Conservation (phyloP, 371 early-diverging fungal genomes). For the Rhizopus microsporus region DNA sequence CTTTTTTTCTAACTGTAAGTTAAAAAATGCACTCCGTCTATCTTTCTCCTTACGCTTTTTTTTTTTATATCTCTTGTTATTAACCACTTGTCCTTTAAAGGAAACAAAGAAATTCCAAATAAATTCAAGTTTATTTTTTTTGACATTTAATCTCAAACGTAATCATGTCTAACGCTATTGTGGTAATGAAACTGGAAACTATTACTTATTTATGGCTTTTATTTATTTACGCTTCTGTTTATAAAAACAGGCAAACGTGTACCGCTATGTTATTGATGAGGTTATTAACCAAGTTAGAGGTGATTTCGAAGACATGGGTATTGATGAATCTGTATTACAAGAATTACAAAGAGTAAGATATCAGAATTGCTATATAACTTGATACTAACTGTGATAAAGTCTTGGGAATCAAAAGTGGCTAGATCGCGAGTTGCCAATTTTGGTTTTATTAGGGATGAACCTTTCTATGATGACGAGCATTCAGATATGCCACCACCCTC, state of each 20-base stretch:
- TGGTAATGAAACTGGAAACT: slow-evolving; percentile 24
- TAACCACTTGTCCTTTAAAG: not conserved
- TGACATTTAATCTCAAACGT: not conserved
- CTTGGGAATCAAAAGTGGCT: slow-evolving; percentile 86
- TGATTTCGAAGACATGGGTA: slow-evolving; percentile 91
- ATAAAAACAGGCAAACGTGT: slow-evolving; percentile 66
- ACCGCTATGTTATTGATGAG: slow-evolving; percentile 91
- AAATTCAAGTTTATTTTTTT: not conserved
- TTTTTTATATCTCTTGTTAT: not conserved
- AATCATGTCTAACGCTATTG: slow-evolving; percentile 50
- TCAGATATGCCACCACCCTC: not conserved
- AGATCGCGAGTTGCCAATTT: slow-evolving; percentile 79
- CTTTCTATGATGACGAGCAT: slow-evolving; percentile 42
- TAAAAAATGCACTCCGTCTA: too few species aligned
- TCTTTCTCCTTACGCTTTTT: too few species aligned
- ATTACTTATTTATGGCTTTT: slow-evolving; percentile 1
- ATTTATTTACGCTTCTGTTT: not conserved
- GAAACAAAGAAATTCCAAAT: not conserved
- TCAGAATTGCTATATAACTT: not conserved
- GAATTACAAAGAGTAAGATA: slow-evolving; percentile 83
- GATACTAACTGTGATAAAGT: slow-evolving; percentile 40
- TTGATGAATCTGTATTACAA: slow-evolving; percentile 83
- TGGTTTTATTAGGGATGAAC: slow-evolving; percentile 50
- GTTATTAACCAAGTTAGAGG: slow-evolving; percentile 87
- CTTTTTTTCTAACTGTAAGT: slow-evolving; percentile 4